These are phyloP conservation scores for Spathaspora arborariae DNA, from an alignment of 805 yeast species.

Conservation along the genomic window DNA sequence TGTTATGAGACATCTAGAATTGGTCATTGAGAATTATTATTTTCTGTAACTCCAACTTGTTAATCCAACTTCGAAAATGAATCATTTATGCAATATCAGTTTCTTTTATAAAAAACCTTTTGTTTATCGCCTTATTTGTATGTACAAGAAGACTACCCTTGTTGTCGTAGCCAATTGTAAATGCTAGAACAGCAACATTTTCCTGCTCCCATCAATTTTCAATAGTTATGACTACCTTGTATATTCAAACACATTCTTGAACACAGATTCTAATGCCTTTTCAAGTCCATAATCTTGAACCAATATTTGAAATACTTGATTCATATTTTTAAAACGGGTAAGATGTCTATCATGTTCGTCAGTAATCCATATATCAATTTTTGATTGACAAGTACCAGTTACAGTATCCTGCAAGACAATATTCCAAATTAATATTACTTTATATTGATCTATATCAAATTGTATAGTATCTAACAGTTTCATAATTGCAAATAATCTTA, in stretches of 20 bases:
- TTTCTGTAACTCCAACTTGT: no score
- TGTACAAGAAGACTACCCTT: no score
- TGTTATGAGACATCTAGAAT: no score
- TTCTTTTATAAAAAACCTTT: no score
- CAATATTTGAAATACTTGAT: conserved; percentile 17
- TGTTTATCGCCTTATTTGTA: no score
- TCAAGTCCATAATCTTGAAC: conserved; percentile 22
- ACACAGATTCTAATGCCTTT: conserved; percentile 19
- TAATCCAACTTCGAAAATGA: no score
- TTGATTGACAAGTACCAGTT: conserved; percentile 22
- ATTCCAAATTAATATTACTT: conserved; percentile 19
- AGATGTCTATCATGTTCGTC: conserved; percentile 6
- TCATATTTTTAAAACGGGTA: conserved; percentile 8
- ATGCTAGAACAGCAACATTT: no score
- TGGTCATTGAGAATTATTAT: no score
- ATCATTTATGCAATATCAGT: no score
- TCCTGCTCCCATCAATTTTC: no score
- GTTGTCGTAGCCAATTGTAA: no score
- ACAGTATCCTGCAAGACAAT: conserved; percentile 17
- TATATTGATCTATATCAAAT: conserved; percentile 8
- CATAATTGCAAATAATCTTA: conserved; percentile 15
- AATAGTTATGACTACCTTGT: neutral
- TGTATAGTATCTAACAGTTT: conserved; percentile 18
- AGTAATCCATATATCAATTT: conserved; percentile 10
- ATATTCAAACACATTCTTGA: conserved; percentile 16